Evolutionary conservation across 1,284 basidiomycete genomes (phyloP).

Genomic region (Cystobasidiaceae sp.): DNA sequence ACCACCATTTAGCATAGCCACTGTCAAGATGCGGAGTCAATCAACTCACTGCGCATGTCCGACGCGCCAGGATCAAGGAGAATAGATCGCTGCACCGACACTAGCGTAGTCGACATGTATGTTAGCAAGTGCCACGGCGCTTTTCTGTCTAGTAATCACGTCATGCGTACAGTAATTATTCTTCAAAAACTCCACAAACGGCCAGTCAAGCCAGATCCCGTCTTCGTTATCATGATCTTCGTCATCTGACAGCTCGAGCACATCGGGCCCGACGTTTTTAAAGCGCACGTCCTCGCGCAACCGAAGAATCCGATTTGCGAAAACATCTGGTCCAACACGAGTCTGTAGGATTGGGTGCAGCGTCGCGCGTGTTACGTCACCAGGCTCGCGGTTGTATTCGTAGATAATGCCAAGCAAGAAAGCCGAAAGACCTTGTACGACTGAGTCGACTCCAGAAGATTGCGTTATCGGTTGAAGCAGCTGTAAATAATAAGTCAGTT

Average conservation of each 20-base stretch:
- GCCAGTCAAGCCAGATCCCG: conserved; percentile 98
- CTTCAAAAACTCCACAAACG: conserved; percentile 98
- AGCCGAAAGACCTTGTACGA: conserved; percentile 84
- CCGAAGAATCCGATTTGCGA: conserved; percentile 78
- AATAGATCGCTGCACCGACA: conserved; percentile 54
- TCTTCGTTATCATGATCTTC: conserved; percentile 54
- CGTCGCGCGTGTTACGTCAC: conserved; percentile 76
- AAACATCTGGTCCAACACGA: conserved; percentile 74
- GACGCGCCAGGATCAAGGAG: conserved; percentile 52
- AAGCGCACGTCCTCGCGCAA: conserved; percentile 88
- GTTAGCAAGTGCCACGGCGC: neutral
- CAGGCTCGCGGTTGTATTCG: conserved; percentile 87
- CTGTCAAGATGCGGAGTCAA: conserved; percentile 36
- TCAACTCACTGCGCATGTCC: conserved; percentile 6
- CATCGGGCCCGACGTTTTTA: conserved; percentile 78
- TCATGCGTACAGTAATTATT: no score
- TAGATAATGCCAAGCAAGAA: conserved; percentile 91
- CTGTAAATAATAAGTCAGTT: conserved; percentile 50
- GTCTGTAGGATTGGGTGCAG: conserved; percentile 80
- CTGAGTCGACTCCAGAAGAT: conserved; percentile 72
- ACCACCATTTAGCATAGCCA: conserved; percentile 2
- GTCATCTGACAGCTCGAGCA: conserved; percentile 48
- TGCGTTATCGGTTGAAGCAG: conserved; percentile 92
- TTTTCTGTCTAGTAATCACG: conserved; percentile 55
- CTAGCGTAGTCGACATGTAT: conserved; percentile 38